Evolutionary conservation across 2,329 filamentous ascomycete genomes (phyloP), one percentile per base, ranked within the genome.

Genomic region (Ophiobolus disseminans): DNA sequence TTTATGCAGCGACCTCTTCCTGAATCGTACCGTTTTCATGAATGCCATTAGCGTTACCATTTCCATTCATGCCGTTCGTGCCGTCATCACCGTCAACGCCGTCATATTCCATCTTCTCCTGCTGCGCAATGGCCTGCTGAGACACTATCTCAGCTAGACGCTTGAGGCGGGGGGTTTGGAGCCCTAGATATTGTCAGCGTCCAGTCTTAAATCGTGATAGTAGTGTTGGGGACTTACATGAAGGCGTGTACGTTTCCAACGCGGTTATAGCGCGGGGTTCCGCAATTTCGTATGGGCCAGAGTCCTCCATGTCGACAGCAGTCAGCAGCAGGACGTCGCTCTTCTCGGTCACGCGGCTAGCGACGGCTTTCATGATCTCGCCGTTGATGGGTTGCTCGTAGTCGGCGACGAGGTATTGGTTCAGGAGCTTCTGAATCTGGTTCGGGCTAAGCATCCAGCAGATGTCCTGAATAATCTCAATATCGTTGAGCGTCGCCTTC

Each of bases 381-480:
- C 93, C 94, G 68, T 99, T 97, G 76, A 99, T 99, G 28, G 94
- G 94, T 76, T 97, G 94, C 76, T 99, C 94, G 74, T 99, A 99
- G 76, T 99, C 94, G 51, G 94, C 94, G 48, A 99, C 93, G 39
- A 99, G 84, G 72, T 99, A 99, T 75, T 99, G 94, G 77, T 99
- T 99, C 60, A 99, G 82, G 25, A 99, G 84, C 79, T 99, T 99
- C 76, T 99, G 94, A 57, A 99, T 99, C 75, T 99, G 94, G 76
- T 97, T 97, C 42, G 94, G 94, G 1, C 93, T 97, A 43, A 99
- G 84, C 93, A 97, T 97, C 93, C 93, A 97, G 83, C 94, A 99
- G 66, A 99, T 99, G 73, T 99, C 94, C 79, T 99, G 94, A 68
- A 99, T 99, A 66, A 99, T 99, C 77, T 99, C 94, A 66, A 99